Base-by-base conservation (phyloP, 129 eudicot species). In the Rutidosis leptorrhynchoides region DNA sequence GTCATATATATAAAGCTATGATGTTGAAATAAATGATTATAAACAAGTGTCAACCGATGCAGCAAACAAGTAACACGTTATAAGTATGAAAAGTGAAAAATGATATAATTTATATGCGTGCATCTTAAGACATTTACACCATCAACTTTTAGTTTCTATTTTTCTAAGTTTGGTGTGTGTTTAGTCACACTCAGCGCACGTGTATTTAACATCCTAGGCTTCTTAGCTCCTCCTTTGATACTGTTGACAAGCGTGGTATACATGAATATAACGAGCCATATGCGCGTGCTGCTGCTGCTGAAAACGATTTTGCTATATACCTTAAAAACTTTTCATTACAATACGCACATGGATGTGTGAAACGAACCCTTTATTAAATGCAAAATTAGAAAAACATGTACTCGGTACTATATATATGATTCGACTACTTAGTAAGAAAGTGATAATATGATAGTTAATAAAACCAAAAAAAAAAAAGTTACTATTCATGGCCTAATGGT, bases 151-250 rank as follows among this genome's bases (percentile, higher is more conserved):
- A 56, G 35, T 12, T 0, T 43, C 51, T 33, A 45, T 32, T 25
- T 57, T 58, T 29, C 58, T 66, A 40, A 3, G 69, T 75, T 67
- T 75, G 79, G 74, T 67, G 64, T 58, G 64, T 32, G 79, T 65
- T 74, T 29, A 45, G 78, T 67, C 79, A 21, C 74, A 67, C 63
- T 75, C 69, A 51, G 37, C 48, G 61, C 68, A 58, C 68, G 54
- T 46, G 73, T 67, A 57, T 32, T 63, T 46, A 32, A 52, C 62
- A 32, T 25, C 59, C 70, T 51, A 52, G 30, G 35, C 62, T 23
- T 25, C 59, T 63, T 51, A 52, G 30, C 5, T 52, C 65, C 77
- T 20, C 57, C 25, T 25, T 2, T 1, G 16, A 27, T 21, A 69
- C 37, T 40, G 7, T 2, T n/a, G 24, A 33, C 45, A 12, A 12